Percentiles rank a stretch among this genome's conserved stretches.
phyloP scores from a whole-genome alignment of 768 basidiomycete species.

The Mrakia gelida region DNA sequence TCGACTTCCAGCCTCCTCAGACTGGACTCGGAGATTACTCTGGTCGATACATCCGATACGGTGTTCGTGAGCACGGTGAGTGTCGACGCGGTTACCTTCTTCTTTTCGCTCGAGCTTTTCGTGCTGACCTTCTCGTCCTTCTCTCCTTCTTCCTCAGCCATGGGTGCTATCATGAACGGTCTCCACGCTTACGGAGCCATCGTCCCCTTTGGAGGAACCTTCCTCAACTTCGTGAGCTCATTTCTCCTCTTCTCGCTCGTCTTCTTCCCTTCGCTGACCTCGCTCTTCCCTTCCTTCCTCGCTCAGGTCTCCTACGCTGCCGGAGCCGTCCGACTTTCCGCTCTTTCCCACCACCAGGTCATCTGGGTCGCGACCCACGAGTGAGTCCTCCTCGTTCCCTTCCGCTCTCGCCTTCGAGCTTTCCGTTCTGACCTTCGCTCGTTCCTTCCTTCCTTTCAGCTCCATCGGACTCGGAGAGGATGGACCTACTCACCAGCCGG shows the following conservation, averaged over 20 bases:
- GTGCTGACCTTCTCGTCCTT: neutral
- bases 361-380: slow-evolving; percentile 97
- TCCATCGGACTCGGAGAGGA: slow-evolving; percentile 65
- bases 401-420: neutral
- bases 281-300: neutral
- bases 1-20: slow-evolving; percentile 87
- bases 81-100: neutral
- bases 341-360: slow-evolving; percentile 80
- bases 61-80: slow-evolving; percentile 84
- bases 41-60: slow-evolving; percentile 89
- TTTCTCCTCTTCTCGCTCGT: neutral
- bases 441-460: neutral
- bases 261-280: neutral
- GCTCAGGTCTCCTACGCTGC: slow-evolving; percentile 74
- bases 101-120: neutral
- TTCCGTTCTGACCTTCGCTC: too few relatives aligned
- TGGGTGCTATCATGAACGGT: slow-evolving; percentile 94
- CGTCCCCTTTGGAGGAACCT: slow-evolving; percentile 85
- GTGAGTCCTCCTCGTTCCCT: neutral
- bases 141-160: slow-evolving; percentile 45
- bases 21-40: slow-evolving; percentile 77
- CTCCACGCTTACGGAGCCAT: slow-evolving; percentile 83
- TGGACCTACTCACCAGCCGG: slow-evolving; percentile 92
- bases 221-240: slow-evolving; percentile 63
- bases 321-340: slow-evolving; percentile 85